Evolutionary conservation across 306 rosid genomes (phyloP).

Genomic region (Citrullus mucosospermus): DNA sequence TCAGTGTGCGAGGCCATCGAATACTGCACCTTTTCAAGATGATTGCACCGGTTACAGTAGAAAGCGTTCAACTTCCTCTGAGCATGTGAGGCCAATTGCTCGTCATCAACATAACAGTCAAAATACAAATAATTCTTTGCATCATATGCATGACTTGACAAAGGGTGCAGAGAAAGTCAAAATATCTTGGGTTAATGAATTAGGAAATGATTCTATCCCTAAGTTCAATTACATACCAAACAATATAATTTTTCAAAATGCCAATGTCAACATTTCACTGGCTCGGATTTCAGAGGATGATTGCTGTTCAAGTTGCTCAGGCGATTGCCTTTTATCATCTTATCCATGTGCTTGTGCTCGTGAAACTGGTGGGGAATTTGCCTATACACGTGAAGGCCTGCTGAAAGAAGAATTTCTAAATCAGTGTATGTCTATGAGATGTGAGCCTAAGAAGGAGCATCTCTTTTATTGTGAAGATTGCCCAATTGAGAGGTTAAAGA

Average conservation of each 20-base stretch:
- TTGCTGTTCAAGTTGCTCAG: slow-evolving; percentile 60
- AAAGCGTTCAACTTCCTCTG: slow-evolving; percentile 14
- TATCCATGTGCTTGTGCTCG: slow-evolving; percentile 86
- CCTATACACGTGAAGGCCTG: slow-evolving; percentile 51
- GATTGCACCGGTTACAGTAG: background rate
- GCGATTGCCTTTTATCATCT: slow-evolving; percentile 53
- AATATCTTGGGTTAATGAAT: slow-evolving; percentile 50
- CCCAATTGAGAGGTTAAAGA: slow-evolving; percentile 54
- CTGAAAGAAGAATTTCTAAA: slow-evolving; percentile 55
- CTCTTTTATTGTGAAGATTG: slow-evolving; percentile 60
- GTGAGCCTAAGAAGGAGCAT: slow-evolving; percentile 33
- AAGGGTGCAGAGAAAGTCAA: slow-evolving; percentile 63
- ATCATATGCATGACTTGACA: slow-evolving; percentile 36
- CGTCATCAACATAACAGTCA: slow-evolving; percentile 11
- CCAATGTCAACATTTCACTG: slow-evolving; percentile 57
- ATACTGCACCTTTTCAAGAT: slow-evolving; percentile 3
- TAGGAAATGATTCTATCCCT: slow-evolving; percentile 41
- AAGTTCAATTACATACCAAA: slow-evolving; percentile 63
- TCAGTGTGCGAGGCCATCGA: background rate
- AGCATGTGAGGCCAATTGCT: background rate
- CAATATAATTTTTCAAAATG: slow-evolving; percentile 57
- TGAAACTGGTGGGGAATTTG: slow-evolving; percentile 95
- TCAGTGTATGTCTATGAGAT: slow-evolving; percentile 29
- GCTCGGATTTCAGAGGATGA: slow-evolving; percentile 79
- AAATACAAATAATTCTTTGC: slow-evolving; percentile 12